These are phyloP conservation scores for Monosporozyma solicola DNA, from an alignment of 805 yeast genomes.

Conservation along the genomic window DNA sequence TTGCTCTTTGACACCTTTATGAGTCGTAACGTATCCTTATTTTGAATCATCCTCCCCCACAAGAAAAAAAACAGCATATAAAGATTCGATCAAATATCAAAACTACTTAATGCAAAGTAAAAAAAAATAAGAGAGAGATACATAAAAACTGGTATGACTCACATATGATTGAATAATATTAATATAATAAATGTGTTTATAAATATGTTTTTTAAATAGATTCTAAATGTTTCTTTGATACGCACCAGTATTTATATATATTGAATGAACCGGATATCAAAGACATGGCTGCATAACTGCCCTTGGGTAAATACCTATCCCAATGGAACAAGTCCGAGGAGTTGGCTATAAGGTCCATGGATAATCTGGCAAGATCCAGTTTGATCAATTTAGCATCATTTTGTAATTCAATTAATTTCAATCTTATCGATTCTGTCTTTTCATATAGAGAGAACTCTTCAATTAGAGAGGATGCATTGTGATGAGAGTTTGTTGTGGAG, in stretches of 20 bases:
- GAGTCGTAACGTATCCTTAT: no score
- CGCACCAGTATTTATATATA: slow-evolving; percentile 22
- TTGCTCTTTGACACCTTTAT: no score
- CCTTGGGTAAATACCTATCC: slow-evolving; percentile 29
- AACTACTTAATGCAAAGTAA: no score
- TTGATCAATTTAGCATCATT: slow-evolving; percentile 12
- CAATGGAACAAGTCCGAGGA: slow-evolving; percentile 31
- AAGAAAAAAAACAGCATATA: no score
- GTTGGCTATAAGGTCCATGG: slow-evolving; percentile 41
- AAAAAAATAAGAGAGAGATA: no score
- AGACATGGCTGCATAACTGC: slow-evolving; percentile 23
- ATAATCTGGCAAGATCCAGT: slow-evolving; percentile 33
- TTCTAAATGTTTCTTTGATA: slow-evolving; percentile 7
- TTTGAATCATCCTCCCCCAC: neutral
- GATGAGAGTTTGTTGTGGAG: neutral
- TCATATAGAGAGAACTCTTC: neutral
- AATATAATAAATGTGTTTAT: neutral
- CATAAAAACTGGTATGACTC: no score
- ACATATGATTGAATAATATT: no score
- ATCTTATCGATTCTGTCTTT: neutral
- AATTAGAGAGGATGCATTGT: neutral
- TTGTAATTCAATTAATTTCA: slow-evolving; percentile 25
- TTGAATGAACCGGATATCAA: slow-evolving; percentile 24
- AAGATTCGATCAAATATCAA: no score
- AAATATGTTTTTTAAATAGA: neutral